Percentiles rank a stretch among this genome's conserved stretches.
These are phyloP conservation scores for Nicotiana undulata DNA, from an alignment of 257 asterid species.

Conservation along the genomic window DNA sequence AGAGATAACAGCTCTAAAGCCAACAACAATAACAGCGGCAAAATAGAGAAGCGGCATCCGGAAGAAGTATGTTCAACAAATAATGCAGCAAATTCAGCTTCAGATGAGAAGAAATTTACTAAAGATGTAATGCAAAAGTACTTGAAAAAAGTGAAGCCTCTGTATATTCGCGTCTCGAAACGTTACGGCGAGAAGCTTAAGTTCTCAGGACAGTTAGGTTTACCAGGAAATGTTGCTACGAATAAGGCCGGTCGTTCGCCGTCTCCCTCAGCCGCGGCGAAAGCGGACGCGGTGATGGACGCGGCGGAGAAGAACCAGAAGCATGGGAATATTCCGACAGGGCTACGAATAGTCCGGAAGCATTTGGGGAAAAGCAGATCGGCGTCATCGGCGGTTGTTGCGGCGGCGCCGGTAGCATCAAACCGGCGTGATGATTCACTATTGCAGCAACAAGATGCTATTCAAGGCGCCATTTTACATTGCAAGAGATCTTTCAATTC, in stretches of 20 bases:
- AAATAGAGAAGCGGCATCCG: conserved; percentile 7
- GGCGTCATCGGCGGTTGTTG: conserved; percentile 40
- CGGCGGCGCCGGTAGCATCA: conserved; percentile 25
- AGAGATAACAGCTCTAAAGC: conserved; percentile 54
- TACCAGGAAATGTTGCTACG: too few species aligned
- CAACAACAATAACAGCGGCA: conserved; percentile 3
- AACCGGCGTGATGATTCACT: conserved; percentile 74
- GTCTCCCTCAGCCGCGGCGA: conserved; percentile 18
- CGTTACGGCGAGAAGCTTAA: conserved; percentile 59
- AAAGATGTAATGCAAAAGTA: conserved; percentile 69
- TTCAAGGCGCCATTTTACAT: conserved; percentile 80
- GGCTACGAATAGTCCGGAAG: conserved; percentile 51
- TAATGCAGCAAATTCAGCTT: neutral
- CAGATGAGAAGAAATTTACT: conserved; percentile 39
- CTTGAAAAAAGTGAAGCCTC: conserved; percentile 71
- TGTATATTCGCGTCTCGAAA: conserved; percentile 67
- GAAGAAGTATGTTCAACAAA: conserved; percentile 14
- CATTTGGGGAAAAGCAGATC: conserved; percentile 76
- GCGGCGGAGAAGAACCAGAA: conserved; percentile 18
- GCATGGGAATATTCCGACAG: conserved; percentile 61
- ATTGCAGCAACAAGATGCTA: conserved; percentile 74
- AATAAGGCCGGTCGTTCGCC: too few species aligned
- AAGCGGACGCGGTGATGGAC: conserved; percentile 7
- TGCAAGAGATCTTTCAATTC: conserved; percentile 86
- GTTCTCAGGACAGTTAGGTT: neutral